These are phyloP conservation scores for Periconia sp. DNA, from an alignment of 2,329 filamentous ascomycete genomes.

Conservation along the genomic window DNA sequence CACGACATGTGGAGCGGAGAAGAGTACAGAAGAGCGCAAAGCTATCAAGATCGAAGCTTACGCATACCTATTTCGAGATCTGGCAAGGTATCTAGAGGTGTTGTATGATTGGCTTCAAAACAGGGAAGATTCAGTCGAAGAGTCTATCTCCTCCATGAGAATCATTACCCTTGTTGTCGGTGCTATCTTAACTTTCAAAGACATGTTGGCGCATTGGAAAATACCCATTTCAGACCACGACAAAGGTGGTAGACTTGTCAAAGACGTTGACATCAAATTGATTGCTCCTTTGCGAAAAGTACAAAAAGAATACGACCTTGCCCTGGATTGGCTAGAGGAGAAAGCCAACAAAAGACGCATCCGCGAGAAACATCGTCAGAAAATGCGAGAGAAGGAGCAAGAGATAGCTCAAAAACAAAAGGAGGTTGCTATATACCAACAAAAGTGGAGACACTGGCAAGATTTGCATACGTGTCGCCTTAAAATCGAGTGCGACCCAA, in stretches of 20 bases:
- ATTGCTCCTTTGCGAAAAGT: conserved; percentile 29
- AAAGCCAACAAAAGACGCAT: conserved; percentile 7
- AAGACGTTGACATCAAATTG: conserved; percentile 21
- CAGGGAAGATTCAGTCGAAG: conserved; percentile 1
- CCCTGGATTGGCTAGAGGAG: conserved; percentile 9
- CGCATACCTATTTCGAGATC: conserved; percentile 24
- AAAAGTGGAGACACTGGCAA: conserved; percentile 29
- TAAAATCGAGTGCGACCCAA: conserved; percentile 23
- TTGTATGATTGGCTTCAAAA: conserved; percentile 19
- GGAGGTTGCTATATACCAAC: background rate
- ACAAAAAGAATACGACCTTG: conserved; percentile 1
- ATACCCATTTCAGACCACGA: conserved; percentile 14
- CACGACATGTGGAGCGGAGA: background rate
- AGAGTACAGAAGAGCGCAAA: conserved; percentile 6
- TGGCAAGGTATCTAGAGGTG: conserved; percentile 17
- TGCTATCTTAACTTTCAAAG: conserved; percentile 27
- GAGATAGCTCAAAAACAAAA: conserved; percentile 3
- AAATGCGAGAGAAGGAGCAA: conserved; percentile 3
- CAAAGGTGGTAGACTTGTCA: conserved; percentile 24
- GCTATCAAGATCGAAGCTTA: conserved; percentile 32
- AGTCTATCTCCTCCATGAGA: conserved; percentile 17
- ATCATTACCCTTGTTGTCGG: conserved; percentile 17
- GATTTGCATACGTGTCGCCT: conserved; percentile 29
- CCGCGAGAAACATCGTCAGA: conserved; percentile 7
- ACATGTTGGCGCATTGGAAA: conserved; percentile 24